Percentiles rank a stretch among this genome's conserved stretches.
phyloP scores from a whole-genome alignment of 148 eudicot genomes.

The Rhododendron simsii region DNA sequence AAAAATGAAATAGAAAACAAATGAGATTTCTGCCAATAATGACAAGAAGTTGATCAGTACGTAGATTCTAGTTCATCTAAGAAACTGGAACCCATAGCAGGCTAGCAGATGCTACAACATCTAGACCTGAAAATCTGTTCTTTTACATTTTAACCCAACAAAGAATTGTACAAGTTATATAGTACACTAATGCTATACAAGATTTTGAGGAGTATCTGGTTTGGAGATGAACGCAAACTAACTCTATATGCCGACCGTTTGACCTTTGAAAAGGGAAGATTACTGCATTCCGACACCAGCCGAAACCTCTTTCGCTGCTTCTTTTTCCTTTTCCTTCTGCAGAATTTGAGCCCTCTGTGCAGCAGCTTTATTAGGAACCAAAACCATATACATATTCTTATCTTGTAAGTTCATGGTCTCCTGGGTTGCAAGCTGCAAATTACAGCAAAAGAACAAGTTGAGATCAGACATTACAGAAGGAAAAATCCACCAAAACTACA shows the following conservation, averaged over 20 bases:
- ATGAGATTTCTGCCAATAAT: background rate
- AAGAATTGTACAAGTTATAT: conserved; percentile 20
- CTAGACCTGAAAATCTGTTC: conserved; percentile 12
- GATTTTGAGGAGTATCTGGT: conserved; percentile 13
- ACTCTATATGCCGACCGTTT: too few relatives aligned
- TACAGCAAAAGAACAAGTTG: background rate
- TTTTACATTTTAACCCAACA: background rate
- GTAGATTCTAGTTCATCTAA: background rate
- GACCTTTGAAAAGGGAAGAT: background rate
- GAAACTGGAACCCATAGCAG: background rate
- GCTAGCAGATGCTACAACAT: background rate
- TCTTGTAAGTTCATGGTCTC: conserved; percentile 75
- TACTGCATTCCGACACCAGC: conserved; percentile 23
- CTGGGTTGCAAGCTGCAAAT: conserved; percentile 66
- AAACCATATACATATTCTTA: conserved; percentile 55
- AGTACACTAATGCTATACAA: conserved; percentile 35
- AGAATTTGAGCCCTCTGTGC: conserved; percentile 53
- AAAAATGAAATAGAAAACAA: background rate
- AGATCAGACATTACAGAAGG: background rate
- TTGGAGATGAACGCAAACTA: background rate
- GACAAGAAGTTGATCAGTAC: background rate
- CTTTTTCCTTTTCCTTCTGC: conserved; percentile 54
- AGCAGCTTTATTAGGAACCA: conserved; percentile 75
- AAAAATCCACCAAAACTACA: background rate
- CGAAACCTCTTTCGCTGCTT: conserved; percentile 50